Evolutionary conservation across 2,329 filamentous ascomycete species (phyloP), one percentile per base, ranked within the genome.

Genomic region (Penicillium sp.): DNA sequence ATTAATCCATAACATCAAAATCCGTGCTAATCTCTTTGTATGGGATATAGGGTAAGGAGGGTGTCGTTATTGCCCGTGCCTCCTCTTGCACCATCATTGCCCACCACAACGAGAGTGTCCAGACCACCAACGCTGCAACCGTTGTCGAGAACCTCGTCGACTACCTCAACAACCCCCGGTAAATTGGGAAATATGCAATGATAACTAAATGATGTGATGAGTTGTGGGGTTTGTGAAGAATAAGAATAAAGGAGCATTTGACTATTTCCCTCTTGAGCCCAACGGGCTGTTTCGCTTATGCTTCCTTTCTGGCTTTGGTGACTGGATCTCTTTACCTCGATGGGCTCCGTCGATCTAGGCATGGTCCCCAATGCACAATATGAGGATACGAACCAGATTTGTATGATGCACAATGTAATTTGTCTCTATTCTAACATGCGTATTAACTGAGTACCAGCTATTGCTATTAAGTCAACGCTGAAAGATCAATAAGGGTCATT

Each of bases 11-110:
- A 22, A 24, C 2, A 21, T 10, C 12, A 1, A 22, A 17, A 38
- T 48, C 4, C 10, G n/a, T 49, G 7, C 34, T 31, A 21, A 50
- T 55, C 41, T 52, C n/a, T 32, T 41, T 26, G 28, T 22, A 39
- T 35, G 26, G 19, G 35, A 58, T 57, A 10, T 55, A 87, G 84
- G 88, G 87, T 62, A 87, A 84, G 68, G 81, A 84, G 67, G 93
- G 93, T 58, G 73, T 95, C 64, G 77, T 85, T 66, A 81, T 93
- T 62, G 83, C 84, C 72, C 95, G 94, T 78, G 94, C 91, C 64
- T 84, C 79, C 65, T 85, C 94, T 74, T 88, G 89, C 61, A 83
- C 97, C 69, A 81, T 98, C 67, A 74, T 98, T 68, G 86, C 82
- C 61, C 88, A 95, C 77, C 88, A 97, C 78, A 78, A 77, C 59